phyloP scores from a whole-genome alignment of 495 filamentous ascomycete species.

The Tetracladium marchalianum region DNA sequence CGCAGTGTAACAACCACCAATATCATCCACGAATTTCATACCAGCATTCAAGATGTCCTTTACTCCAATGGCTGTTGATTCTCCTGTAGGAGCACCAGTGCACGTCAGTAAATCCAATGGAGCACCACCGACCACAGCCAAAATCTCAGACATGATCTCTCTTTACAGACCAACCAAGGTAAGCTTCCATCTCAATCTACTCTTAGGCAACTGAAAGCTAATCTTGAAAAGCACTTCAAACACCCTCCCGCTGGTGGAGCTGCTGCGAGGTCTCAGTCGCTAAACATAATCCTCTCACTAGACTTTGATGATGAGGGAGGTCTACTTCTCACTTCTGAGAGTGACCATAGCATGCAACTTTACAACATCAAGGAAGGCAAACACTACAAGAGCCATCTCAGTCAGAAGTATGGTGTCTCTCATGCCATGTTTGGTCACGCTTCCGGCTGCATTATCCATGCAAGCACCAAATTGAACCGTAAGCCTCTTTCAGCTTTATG shows the following conservation, averaged over 20 bases:
- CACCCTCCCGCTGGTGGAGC: background rate
- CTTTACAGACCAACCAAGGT: slow-evolving; percentile 44
- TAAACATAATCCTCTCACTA: slow-evolving; percentile 51
- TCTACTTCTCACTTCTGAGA: slow-evolving; percentile 73
- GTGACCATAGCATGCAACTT: slow-evolving; percentile 88
- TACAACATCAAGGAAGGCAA: slow-evolving; percentile 88
- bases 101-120: slow-evolving; percentile 19
- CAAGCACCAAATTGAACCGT: slow-evolving; percentile 89
- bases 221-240: no score
- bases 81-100: slow-evolving; percentile 15
- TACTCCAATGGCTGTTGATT: slow-evolving; percentile 43
- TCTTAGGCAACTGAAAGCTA: no score
- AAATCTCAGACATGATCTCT: slow-evolving; percentile 35
- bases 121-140: slow-evolving; percentile 26
- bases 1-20: no score
- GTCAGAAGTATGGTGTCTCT: slow-evolving; percentile 92
- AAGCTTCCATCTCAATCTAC: background rate
- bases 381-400: slow-evolving; percentile 70
- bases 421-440: slow-evolving; percentile 91
- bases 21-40: background rate
- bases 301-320: slow-evolving; percentile 96
- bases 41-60: slow-evolving; percentile 31
- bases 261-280: slow-evolving; percentile 12
- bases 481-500: slow-evolving; percentile 8
- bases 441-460: slow-evolving; percentile 79